These are phyloP conservation scores for Calocera cornea DNA, from an alignment of 768 basidiomycete species.

Conservation along the genomic window DNA sequence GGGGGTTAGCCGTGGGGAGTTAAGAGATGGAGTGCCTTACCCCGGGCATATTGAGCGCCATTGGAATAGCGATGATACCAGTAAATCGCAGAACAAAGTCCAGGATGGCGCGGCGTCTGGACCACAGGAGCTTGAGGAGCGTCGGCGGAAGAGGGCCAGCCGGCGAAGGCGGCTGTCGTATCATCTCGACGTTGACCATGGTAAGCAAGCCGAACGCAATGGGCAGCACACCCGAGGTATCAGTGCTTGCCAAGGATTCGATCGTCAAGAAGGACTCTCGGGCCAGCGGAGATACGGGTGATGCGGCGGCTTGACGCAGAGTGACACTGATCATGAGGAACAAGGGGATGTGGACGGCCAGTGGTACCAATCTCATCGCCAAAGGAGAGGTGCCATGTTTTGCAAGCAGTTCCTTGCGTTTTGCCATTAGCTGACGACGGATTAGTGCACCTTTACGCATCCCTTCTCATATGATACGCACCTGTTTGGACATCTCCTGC, in stretches of 20 bases:
- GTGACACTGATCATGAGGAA: slow-evolving; percentile 56
- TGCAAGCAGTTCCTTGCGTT: slow-evolving; percentile 46
- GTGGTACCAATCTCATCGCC: slow-evolving; percentile 45
- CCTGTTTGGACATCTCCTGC: background rate
- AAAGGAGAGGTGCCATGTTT: slow-evolving; percentile 44
- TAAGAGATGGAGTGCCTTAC: background rate
- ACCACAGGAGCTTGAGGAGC: background rate
- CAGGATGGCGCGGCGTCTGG: background rate
- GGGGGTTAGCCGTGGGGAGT: background rate
- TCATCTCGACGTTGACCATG: slow-evolving; percentile 60
- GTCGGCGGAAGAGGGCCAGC: background rate
- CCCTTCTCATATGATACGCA: slow-evolving; percentile 9
- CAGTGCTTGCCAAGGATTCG: slow-evolving; percentile 53
- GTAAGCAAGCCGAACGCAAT: slow-evolving; percentile 59
- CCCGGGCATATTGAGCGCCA: background rate
- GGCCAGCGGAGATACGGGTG: slow-evolving; percentile 56
- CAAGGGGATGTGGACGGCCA: slow-evolving; percentile 49
- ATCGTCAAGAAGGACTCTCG: slow-evolving; percentile 66
- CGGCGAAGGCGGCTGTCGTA: background rate
- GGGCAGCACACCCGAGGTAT: slow-evolving; percentile 56
- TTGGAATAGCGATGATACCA: background rate
- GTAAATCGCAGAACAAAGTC: background rate
- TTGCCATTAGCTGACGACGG: slow-evolving; percentile 34
- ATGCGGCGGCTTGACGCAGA: slow-evolving; percentile 40
- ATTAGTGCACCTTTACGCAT: slow-evolving; percentile 5